Conservation (phyloP, 139 green algal species). For the Chlorella sp. region DNA sequence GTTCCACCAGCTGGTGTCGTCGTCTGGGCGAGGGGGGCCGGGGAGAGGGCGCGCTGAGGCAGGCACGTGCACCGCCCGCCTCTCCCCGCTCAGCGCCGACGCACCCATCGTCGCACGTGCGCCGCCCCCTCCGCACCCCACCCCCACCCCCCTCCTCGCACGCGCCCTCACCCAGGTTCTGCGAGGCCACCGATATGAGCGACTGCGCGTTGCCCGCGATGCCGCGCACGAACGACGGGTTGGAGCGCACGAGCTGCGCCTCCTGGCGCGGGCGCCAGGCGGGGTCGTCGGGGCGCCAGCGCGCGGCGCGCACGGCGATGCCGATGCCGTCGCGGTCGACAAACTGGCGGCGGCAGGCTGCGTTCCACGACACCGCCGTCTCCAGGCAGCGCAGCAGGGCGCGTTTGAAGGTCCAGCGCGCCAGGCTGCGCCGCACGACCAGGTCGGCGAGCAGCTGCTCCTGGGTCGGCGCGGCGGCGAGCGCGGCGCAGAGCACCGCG, state of each 20-base stretch:
- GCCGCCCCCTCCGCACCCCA: too few relatives aligned
- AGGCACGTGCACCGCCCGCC: too few relatives aligned
- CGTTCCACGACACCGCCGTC: slow-evolving; percentile 10
- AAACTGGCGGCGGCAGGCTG: too few relatives aligned
- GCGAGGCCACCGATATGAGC: slow-evolving; percentile 20
- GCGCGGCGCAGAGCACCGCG: slow-evolving; percentile 18
- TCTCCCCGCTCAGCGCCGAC: too few relatives aligned
- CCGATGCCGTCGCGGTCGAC: slow-evolving; percentile 22
- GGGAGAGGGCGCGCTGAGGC: too few relatives aligned
- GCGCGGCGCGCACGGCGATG: slow-evolving; percentile 24
- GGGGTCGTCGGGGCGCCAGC: slow-evolving; percentile 10
- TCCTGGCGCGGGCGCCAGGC: not conserved
- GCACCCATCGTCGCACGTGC: too few relatives aligned
- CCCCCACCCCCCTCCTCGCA: too few relatives aligned
- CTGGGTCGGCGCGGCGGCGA: slow-evolving; percentile 9
- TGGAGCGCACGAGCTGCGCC: slow-evolving; percentile 26
- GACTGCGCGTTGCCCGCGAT: slow-evolving; percentile 30
- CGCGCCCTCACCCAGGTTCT: slow-evolving; percentile 32
- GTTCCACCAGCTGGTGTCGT: slow-evolving; percentile 27
- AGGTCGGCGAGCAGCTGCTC: slow-evolving; percentile 18
- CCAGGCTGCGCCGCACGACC: slow-evolving; percentile 22
- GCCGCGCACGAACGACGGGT: slow-evolving; percentile 25
- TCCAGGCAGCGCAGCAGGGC: slow-evolving; percentile 27
- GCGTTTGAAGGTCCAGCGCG: slow-evolving; percentile 29
- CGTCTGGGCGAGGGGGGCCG: slow-evolving; percentile 15